phyloP scores from a whole-genome alignment of 352 stramenopile genomes.

The Phytophthora colocasiae region DNA sequence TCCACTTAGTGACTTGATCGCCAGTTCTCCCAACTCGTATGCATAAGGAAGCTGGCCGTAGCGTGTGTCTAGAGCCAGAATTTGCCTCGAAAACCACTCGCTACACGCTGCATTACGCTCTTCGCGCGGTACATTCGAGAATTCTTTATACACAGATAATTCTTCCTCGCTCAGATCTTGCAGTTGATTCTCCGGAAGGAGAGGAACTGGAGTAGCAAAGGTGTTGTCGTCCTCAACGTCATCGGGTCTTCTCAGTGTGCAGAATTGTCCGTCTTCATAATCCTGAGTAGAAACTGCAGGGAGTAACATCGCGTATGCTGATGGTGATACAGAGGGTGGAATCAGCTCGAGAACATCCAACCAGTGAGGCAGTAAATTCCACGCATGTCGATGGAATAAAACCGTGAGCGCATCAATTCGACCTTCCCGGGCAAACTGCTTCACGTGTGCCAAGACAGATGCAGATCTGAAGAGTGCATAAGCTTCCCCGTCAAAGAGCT shows the following conservation, averaged over 20 bases:
- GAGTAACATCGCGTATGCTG: constrained; percentile 53
- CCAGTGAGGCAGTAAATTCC: constrained; percentile 58
- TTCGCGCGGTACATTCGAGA: constrained; percentile 22
- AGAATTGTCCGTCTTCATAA: constrained; percentile 50
- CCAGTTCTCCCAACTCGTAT: constrained; percentile 51
- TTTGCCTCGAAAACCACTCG: constrained; percentile 58
- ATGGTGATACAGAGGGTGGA: constrained; percentile 45
- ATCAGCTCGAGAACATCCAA: constrained; percentile 57
- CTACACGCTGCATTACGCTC: constrained; percentile 43
- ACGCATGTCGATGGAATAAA: constrained; percentile 60
- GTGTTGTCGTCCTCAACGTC: constrained; percentile 8
- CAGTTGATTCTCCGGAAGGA: constrained; percentile 48
- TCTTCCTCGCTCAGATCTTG: constrained; percentile 57
- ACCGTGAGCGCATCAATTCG: constrained; percentile 51
- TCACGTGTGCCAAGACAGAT: constrained; percentile 46
- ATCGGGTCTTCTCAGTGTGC: constrained; percentile 33
- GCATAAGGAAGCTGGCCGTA: constrained; percentile 67
- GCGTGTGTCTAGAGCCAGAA: constrained; percentile 62
- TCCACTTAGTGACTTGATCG: constrained; percentile 37
- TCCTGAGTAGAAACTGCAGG: constrained; percentile 44
- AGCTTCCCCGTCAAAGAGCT: constrained; percentile 53
- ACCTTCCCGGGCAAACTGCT: constrained; percentile 58
- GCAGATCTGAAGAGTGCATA: constrained; percentile 38
- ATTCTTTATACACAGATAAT: constrained; percentile 44
- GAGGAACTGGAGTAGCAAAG: constrained; percentile 23